Evolutionary conservation across 768 basidiomycete genomes (phyloP).

Genomic region (Lentinula detonsa): DNA sequence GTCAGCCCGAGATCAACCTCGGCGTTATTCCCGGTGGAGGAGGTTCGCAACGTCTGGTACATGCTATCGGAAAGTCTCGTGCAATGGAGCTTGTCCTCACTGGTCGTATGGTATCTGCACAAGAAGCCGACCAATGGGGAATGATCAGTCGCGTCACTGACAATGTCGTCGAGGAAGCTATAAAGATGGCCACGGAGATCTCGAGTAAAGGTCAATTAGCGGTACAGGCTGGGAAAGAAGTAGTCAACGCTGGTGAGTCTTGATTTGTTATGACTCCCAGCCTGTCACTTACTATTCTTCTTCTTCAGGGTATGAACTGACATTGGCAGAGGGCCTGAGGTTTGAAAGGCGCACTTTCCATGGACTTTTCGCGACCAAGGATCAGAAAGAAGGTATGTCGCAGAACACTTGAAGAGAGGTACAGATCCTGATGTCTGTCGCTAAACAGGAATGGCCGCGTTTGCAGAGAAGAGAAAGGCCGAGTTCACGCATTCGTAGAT

Average conservation of each 20-base stretch:
- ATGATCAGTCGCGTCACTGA: conserved; percentile 81
- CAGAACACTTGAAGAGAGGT: neutral
- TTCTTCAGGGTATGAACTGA: conserved; percentile 68
- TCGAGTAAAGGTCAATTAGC: conserved; percentile 79
- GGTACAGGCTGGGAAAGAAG: conserved; percentile 87
- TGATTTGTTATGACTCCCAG: neutral
- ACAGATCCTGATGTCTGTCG: neutral
- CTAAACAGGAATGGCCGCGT: conserved; percentile 84
- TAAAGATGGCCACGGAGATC: conserved; percentile 73
- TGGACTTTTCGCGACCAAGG: conserved; percentile 84
- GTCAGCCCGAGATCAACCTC: conserved; percentile 94
- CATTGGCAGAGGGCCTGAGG: conserved; percentile 74
- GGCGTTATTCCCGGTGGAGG: conserved; percentile 95
- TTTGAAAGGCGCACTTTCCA: conserved; percentile 92
- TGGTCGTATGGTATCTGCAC: conserved; percentile 73
- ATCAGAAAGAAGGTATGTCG: conserved; percentile 86
- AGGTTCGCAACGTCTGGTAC: conserved; percentile 86
- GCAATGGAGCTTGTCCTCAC: conserved; percentile 94
- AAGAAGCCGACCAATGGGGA: conserved; percentile 85
- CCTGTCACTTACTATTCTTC: neutral
- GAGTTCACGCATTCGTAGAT: conserved; percentile 61
- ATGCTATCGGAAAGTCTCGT: conserved; percentile 83
- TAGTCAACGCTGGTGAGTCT: conserved; percentile 75
- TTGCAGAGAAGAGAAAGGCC: conserved; percentile 89
- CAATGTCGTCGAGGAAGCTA: conserved; percentile 80